Percentiles rank a stretch among this genome's conserved stretches.
phyloP scores from a whole-genome alignment of 2,329 filamentous ascomycete genomes.

The Fusarium domesticum region DNA sequence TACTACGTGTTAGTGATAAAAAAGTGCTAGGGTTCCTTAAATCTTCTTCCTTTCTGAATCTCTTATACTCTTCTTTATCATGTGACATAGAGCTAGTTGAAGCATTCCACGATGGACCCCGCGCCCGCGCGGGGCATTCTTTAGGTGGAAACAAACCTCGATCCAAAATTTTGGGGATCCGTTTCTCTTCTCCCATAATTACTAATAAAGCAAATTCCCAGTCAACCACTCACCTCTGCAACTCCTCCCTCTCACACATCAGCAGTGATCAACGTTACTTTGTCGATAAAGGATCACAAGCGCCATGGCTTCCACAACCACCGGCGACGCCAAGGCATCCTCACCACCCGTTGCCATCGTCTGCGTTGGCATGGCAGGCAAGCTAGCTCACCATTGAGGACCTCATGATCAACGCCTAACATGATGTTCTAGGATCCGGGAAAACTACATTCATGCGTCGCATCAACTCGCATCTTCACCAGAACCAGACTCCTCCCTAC shows the following conservation, averaged over 20 bases:
- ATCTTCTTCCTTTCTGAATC: background rate
- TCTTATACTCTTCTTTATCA: background rate
- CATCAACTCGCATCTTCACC: conserved; percentile 89
- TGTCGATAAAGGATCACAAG: background rate
- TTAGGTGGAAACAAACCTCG: background rate
- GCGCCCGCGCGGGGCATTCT: conserved; percentile 6
- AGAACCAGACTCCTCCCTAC: conserved; percentile 77
- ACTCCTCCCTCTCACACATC: background rate
- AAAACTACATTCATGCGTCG: conserved; percentile 99
- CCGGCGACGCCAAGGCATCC: conserved; percentile 27
- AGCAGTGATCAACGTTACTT: background rate
- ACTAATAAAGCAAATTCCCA: background rate
- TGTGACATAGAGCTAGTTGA: background rate
- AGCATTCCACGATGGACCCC: conserved; percentile 2
- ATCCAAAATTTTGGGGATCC: conserved; percentile 2
- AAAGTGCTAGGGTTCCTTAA: no score
- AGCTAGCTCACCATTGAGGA: conserved; percentile 29
- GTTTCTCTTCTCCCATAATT: background rate
- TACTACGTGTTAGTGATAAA: no score
- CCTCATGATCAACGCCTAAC: conserved; percentile 3
- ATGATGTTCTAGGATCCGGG: conserved; percentile 64
- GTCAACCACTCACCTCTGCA: background rate
- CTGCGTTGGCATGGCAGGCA: conserved; percentile 95
- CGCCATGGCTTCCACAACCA: conserved; percentile 36
- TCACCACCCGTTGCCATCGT: conserved; percentile 73